A percentile compares a stretch with the other conserved stretches of the same genome.
phyloP scores from a whole-genome alignment of 768 basidiomycete species.

The Hydnum rufescens region DNA sequence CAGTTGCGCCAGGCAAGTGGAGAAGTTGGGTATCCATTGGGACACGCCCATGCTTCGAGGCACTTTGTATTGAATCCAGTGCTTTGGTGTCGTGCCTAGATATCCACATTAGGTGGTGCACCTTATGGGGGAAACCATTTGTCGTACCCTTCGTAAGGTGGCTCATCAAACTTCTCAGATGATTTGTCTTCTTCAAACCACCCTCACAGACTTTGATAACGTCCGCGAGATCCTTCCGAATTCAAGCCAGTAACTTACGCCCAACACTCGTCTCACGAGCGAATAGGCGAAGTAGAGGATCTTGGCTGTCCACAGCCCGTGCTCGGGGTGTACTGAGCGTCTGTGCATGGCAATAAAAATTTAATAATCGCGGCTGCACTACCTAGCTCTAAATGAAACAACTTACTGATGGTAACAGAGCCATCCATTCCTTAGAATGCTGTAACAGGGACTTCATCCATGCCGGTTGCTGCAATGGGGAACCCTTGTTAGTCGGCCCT shows the following conservation, averaged over 20 bases:
- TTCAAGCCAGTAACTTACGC: slow-evolving; percentile 51
- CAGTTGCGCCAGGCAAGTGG: slow-evolving; percentile 64
- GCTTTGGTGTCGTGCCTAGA: slow-evolving; percentile 66
- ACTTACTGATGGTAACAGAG: slow-evolving; percentile 53
- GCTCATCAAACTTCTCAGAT: slow-evolving; percentile 79
- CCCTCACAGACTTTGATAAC: slow-evolving; percentile 75
- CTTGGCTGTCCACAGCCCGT: slow-evolving; percentile 48
- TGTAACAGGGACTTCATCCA: slow-evolving; percentile 85
- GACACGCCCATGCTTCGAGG: slow-evolving; percentile 62
- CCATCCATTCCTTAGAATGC: slow-evolving; percentile 71
- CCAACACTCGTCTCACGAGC: slow-evolving; percentile 72
- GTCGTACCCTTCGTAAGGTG: slow-evolving; percentile 71
- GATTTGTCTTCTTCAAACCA: slow-evolving; percentile 85
- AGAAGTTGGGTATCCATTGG: slow-evolving; percentile 70
- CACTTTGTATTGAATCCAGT: slow-evolving; percentile 85
- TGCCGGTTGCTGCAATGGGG: slow-evolving; percentile 53
- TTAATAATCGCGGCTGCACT: too few species aligned
- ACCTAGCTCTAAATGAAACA: not conserved
- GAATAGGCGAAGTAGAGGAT: slow-evolving; percentile 80
- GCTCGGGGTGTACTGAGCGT: slow-evolving; percentile 43
- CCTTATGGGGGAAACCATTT: not conserved
- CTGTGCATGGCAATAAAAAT: slow-evolving; percentile 20
- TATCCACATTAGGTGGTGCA: not conserved
- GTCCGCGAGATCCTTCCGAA: slow-evolving; percentile 62
- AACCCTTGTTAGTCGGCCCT: slow-evolving; percentile 32